Percentiles rank a stretch among this genome's conserved stretches.
Evolutionary conservation across 2,329 filamentous ascomycete species (phyloP).

Genomic region (Fusarium robinianum): DNA sequence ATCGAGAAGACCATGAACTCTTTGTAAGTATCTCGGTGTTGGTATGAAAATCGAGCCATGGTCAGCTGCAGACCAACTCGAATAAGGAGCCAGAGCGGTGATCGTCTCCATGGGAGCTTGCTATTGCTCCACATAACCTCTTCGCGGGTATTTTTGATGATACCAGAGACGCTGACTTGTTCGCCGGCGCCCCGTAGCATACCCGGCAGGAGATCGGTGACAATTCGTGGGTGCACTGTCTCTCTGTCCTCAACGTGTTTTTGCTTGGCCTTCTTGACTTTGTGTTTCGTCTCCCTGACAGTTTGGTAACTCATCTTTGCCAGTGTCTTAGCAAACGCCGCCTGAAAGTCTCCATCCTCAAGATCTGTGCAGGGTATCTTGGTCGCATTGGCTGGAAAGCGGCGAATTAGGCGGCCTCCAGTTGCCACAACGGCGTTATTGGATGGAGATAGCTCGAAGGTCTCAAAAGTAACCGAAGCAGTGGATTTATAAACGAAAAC

Average conservation of each 20-base stretch:
- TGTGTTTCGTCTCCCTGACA: slow-evolving; percentile 23
- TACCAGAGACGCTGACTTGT: slow-evolving; percentile 26
- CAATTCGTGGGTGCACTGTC: slow-evolving; percentile 53
- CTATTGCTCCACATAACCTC: slow-evolving; percentile 51
- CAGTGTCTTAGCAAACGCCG: slow-evolving; percentile 31
- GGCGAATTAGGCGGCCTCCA: slow-evolving; percentile 15
- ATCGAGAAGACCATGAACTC: slow-evolving; percentile 22
- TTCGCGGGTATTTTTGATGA: slow-evolving; percentile 58
- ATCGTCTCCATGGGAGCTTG: slow-evolving; percentile 51
- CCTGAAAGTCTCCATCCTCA: slow-evolving; percentile 22
- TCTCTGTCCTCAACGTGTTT: slow-evolving; percentile 51
- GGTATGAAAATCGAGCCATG: not conserved
- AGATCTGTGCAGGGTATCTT: slow-evolving; percentile 2
- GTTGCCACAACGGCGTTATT: slow-evolving; percentile 11
- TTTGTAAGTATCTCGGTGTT: slow-evolving; percentile 11
- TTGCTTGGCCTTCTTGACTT: slow-evolving; percentile 44
- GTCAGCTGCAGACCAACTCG: slow-evolving; percentile 54
- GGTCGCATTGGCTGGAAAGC: slow-evolving; percentile 17
- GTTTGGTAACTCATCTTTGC: slow-evolving; percentile 39
- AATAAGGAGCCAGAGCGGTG: slow-evolving; percentile 59
- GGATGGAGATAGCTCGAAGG: slow-evolving; percentile 21
- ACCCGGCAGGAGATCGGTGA: slow-evolving; percentile 53
- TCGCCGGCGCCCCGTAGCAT: slow-evolving; percentile 47
- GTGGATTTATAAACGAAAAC: slow-evolving; percentile 10
- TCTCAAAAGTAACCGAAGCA: slow-evolving; percentile 14